These are phyloP conservation scores for Cyberlindnera galapagoensis DNA, from an alignment of 805 yeast species.

Conservation along the genomic window DNA sequence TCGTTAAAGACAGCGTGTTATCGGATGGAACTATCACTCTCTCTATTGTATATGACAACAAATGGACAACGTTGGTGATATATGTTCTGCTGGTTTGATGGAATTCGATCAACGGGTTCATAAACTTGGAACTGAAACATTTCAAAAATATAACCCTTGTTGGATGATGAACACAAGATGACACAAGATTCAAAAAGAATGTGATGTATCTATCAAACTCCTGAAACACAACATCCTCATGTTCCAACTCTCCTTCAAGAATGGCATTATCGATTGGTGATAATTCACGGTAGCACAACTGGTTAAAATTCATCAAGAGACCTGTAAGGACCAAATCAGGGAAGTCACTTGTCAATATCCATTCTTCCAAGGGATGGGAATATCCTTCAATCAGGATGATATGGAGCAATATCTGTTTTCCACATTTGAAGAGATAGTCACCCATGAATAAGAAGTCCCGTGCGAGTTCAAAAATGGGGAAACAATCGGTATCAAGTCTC, in stretches of 20 bases:
- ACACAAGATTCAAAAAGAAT: slow-evolving; percentile 9
- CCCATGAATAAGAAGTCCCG: slow-evolving; percentile 19
- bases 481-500: slow-evolving; percentile 4
- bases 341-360: slow-evolving; percentile 19
- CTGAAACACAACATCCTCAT: not conserved
- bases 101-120: slow-evolving; percentile 8
- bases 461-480: slow-evolving; percentile 23
- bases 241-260: not conserved
- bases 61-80: slow-evolving; percentile 4
- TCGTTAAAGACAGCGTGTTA: not conserved
- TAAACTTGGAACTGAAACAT: slow-evolving; percentile 8
- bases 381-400: slow-evolving; percentile 10
- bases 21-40: slow-evolving; percentile 4
- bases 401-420: slow-evolving; percentile 11
- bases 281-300: slow-evolving; percentile 8
- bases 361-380: slow-evolving; percentile 10
- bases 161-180: slow-evolving; percentile 8
- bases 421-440: slow-evolving; percentile 4
- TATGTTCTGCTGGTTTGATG: not conserved
- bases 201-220: slow-evolving; percentile 8
- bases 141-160: slow-evolving; percentile 9
- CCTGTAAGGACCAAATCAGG: slow-evolving; percentile 14
- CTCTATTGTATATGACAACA: slow-evolving; percentile 10
- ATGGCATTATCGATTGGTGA: not conserved
- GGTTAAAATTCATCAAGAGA: slow-evolving; percentile 11